phyloP scores from a whole-genome alignment of 177 flowering plant species.

The Telopea speciosissima region DNA sequence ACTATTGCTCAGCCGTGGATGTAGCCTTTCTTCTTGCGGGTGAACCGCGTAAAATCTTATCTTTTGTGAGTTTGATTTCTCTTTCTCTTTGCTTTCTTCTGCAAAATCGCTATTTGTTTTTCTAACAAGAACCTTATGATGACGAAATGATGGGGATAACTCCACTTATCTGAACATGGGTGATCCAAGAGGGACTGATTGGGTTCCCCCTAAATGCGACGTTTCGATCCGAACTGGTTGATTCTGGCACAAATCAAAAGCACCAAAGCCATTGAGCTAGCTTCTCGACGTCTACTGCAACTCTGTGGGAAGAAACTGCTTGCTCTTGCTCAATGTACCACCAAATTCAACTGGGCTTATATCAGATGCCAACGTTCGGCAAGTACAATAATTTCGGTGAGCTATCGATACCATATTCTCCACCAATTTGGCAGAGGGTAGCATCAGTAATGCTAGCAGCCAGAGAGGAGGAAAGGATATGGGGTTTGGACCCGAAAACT shows the following conservation, averaged over 20 bases:
- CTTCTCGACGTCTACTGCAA: conserved; percentile 77
- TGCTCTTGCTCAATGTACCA: conserved; percentile 77
- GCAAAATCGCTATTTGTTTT: too few species aligned
- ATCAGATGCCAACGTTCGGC: conserved; percentile 39
- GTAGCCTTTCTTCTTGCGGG: too few species aligned
- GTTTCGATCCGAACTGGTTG: conserved; percentile 81
- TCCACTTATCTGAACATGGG: conserved; percentile 68
- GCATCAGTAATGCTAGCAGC: conserved; percentile 57
- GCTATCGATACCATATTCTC: conserved; percentile 62
- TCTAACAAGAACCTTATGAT: too few species aligned
- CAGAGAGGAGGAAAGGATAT: conserved; percentile 54
- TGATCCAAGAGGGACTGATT: conserved; percentile 69
- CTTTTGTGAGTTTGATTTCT: too few species aligned
- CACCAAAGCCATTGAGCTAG: conserved; percentile 52
- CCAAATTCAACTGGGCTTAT: conserved; percentile 78
- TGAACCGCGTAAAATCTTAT: too few species aligned
- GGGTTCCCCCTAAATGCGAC: conserved; percentile 89
- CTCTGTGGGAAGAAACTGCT: conserved; percentile 84
- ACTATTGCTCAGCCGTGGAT: too few species aligned
- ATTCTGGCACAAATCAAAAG: conserved; percentile 86
- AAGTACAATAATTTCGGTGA: conserved; percentile 44
- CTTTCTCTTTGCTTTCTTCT: too few species aligned
- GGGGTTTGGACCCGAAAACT: conserved; percentile 54
- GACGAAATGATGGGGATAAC: too few species aligned
- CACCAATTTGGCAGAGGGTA: conserved; percentile 41